A percentile compares a stretch with the other conserved stretches of the same genome.
Evolutionary conservation across 495 filamentous ascomycete species (phyloP).

Genomic region (Penicillium salamii): DNA sequence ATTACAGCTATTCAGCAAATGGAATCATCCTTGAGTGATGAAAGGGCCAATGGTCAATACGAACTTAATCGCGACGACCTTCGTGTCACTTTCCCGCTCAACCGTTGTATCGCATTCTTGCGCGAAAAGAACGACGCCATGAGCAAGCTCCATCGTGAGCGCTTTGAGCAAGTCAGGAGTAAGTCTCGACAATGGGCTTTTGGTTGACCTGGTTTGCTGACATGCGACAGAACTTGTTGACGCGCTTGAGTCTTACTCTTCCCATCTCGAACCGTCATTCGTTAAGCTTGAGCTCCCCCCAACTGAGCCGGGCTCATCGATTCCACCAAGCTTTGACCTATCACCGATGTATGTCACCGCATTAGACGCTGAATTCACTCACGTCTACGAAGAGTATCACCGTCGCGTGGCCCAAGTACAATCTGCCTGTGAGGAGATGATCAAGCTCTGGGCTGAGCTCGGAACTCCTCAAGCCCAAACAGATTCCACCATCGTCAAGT

Average conservation of each 20-base stretch:
- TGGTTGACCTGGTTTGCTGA: constrained; percentile 23
- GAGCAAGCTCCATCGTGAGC: constrained; percentile 77
- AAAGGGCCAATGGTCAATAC: constrained; percentile 59
- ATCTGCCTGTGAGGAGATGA: constrained; percentile 73
- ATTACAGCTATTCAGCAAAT: constrained; percentile 87
- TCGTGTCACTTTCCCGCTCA: constrained; percentile 75
- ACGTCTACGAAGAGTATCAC: constrained; percentile 93
- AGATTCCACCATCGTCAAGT: constrained; percentile 81
- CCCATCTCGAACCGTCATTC: constrained; percentile 85
- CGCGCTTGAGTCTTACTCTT: constrained; percentile 91
- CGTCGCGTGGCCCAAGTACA: constrained; percentile 75
- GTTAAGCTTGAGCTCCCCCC: constrained; percentile 80
- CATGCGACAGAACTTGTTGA: constrained; percentile 72
- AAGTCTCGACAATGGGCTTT: constrained; percentile 23
- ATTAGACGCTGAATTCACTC: constrained; percentile 84
- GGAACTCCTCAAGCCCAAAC: constrained; percentile 90
- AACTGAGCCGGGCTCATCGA: constrained; percentile 66
- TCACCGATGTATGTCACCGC: constrained; percentile 83
- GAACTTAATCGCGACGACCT: constrained; percentile 62
- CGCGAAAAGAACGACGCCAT: constrained; percentile 83
- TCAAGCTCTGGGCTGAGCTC: constrained; percentile 92
- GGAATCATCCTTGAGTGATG: constrained; percentile 83
- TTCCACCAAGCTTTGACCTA: constrained; percentile 80
- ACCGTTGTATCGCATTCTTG: constrained; percentile 68
- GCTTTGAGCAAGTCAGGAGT: constrained; percentile 95